phyloP scores from a whole-genome alignment of 2,329 filamentous ascomycete genomes.

The Shiraia bambusicola region DNA sequence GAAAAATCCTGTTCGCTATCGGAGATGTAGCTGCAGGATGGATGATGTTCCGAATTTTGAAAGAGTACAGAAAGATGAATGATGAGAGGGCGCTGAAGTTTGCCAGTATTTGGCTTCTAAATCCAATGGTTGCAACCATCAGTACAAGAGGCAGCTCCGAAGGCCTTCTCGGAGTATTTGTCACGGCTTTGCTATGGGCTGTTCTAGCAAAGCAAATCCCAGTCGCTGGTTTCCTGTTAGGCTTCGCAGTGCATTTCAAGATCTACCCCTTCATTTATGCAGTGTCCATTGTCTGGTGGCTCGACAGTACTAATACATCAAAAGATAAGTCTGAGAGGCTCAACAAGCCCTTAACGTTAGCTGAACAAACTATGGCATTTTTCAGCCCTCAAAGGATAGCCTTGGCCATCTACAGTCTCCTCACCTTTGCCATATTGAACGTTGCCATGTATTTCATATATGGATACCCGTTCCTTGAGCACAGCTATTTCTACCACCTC shows the following conservation, averaged over 20 bases:
- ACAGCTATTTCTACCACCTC: conserved; percentile 92
- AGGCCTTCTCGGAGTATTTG: conserved; percentile 81
- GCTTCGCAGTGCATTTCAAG: conserved; percentile 91
- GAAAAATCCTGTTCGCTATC: conserved; percentile 81
- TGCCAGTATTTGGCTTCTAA: conserved; percentile 87
- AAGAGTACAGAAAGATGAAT: conserved; percentile 37
- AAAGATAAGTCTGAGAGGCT: conserved; percentile 2
- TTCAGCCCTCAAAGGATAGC: conserved; percentile 51
- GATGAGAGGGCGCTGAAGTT: conserved; percentile 65
- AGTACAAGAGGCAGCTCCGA: conserved; percentile 94
- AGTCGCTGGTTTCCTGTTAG: conserved; percentile 74
- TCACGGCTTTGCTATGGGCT: conserved; percentile 81
- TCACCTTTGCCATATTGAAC: conserved; percentile 75
- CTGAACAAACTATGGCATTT: conserved; percentile 26
- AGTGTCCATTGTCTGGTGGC: conserved; percentile 76
- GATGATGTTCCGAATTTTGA: conserved; percentile 64
- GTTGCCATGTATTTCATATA: conserved; percentile 74
- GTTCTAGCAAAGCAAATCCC: conserved; percentile 63
- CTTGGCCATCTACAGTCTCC: conserved; percentile 65
- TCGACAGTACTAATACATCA: conserved; percentile 57
- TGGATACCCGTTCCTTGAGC: conserved; percentile 75
- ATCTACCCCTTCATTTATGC: conserved; percentile 99
- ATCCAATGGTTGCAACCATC: conserved; percentile 97
- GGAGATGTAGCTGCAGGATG: conserved; percentile 85
- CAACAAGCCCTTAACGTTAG: conserved; percentile 12